Conservation (phyloP, 768 basidiomycete species). For the Collybia sordida region DNA sequence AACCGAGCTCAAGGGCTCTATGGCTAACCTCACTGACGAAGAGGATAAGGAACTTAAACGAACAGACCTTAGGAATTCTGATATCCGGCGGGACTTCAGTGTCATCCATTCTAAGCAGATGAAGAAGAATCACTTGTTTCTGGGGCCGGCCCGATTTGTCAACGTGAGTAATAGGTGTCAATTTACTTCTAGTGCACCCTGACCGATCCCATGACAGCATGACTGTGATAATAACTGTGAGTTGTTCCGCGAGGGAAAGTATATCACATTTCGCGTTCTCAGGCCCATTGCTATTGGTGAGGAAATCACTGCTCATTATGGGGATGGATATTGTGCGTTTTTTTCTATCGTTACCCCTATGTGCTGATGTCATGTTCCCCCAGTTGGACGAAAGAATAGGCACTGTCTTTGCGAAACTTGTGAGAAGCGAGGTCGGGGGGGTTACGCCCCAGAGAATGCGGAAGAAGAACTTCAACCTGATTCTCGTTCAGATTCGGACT, state of each 20-base stretch:
- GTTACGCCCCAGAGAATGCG: conserved; percentile 63
- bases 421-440: conserved; percentile 72
- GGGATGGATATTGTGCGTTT: conserved; percentile 84
- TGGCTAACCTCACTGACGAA: conserved; percentile 84
- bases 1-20: conserved; percentile 86
- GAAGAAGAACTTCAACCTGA: conserved; percentile 46
- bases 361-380: conserved; percentile 4
- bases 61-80: conserved; percentile 70
- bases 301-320: conserved; percentile 89
- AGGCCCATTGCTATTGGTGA: conserved; percentile 77
- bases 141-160: conserved; percentile 90
- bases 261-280: conserved; percentile 86
- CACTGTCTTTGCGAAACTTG: conserved; percentile 88
- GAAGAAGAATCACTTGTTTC: conserved; percentile 90
- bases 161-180: conserved; percentile 59
- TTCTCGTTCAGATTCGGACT: conserved; percentile 48
- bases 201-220: conserved; percentile 51
- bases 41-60: conserved; percentile 87
- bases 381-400: conserved; percentile 67
- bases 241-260: conserved; percentile 83
- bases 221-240: conserved; percentile 91
- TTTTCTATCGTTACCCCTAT: conserved; percentile 9
- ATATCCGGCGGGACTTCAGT: conserved; percentile 85
- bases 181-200: conserved; percentile 18
- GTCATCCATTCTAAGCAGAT: conserved; percentile 90